Base-by-base conservation (phyloP, 2,329 filamentous ascomycete genomes). In the Aspergillus texensis region DNA sequence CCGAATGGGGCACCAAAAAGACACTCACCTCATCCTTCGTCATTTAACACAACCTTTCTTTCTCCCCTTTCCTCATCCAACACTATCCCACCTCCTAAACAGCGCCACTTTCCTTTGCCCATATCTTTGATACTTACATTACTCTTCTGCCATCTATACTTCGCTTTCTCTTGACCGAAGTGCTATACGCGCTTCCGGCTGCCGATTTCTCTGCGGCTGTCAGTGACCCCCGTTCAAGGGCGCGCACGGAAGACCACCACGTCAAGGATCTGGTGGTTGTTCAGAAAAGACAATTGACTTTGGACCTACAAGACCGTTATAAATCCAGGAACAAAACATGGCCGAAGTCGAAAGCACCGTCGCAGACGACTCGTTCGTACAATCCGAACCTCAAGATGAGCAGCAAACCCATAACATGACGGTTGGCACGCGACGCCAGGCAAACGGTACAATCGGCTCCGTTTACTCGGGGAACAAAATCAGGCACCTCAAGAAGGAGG, bases 401-500 rank as follows among this genome's bases (percentile, higher is more conserved):
- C 73, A 76, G 60, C 65, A 70, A 34, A 69, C 71, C 26, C 76
- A 78, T 60, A 76, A 75, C 60, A 80, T 79, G 62, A 78, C 80
- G 54, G 79, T 82, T 46, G 80, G 81, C 57, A 87, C 84, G 48
- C 80, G 87, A 65, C 86, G 86, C 68, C 88, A 89, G 75, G 85
- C 86, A 32, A 89, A 88, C 71, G 87, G 87, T 60, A 88, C 85
- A 60, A 87, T 89, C 57, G 88, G 86, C 6, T 89, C 87, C 0
- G 87, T 89, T 26, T 89, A 89, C 74, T 89, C 87, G 24, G 88
- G 87, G 26, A 89, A 89, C 75, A 89, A 89, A 79, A 88, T 89
- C 67, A 79, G 85, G 63, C 87, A 89, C 70, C 77, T 89, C 60
- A 89, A 89, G 78, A 89, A 89, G 72, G 87, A 89, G 67, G 87